Conservation (phyloP, 179 eudicot species). For the Spinacia oleracea region DNA sequence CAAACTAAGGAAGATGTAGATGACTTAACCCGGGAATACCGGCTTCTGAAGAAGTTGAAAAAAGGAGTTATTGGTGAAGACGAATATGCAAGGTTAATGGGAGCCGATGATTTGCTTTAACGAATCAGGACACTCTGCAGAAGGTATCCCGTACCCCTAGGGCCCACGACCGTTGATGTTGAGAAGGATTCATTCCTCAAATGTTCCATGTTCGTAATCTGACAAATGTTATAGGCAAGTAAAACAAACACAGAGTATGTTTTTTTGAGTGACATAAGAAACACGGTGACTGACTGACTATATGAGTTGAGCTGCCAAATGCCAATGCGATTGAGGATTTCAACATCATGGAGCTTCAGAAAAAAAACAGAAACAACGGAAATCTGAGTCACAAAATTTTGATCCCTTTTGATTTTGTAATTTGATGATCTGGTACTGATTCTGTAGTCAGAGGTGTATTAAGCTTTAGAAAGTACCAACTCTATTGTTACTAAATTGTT, state of each 20-base stretch:
- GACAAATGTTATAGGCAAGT: neutral
- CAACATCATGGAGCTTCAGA: neutral
- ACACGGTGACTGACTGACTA: neutral
- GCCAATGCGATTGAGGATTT: neutral
- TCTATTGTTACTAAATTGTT: neutral
- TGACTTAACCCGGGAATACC: slow-evolving; percentile 65
- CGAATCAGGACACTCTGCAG: neutral
- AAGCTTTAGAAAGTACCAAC: neutral
- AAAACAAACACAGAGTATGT: neutral
- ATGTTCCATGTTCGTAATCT: neutral
- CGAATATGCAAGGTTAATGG: slow-evolving; percentile 73
- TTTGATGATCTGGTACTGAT: neutral
- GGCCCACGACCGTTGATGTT: neutral
- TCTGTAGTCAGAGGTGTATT: neutral
- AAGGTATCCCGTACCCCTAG: neutral
- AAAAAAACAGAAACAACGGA: neutral
- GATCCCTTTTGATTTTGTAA: neutral
- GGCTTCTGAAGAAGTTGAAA: slow-evolving; percentile 75
- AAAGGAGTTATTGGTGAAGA: slow-evolving; percentile 70
- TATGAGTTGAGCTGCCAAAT: no score
- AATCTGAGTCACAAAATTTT: neutral
- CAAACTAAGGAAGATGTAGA: slow-evolving; percentile 78
- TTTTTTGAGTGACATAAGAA: neutral
- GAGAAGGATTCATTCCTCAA: neutral
- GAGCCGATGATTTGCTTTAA: slow-evolving; percentile 67